Percentiles rank a stretch among this genome's conserved stretches.
phyloP scores from a whole-genome alignment of 768 basidiomycete genomes.

The Lactifluus rugatus region DNA sequence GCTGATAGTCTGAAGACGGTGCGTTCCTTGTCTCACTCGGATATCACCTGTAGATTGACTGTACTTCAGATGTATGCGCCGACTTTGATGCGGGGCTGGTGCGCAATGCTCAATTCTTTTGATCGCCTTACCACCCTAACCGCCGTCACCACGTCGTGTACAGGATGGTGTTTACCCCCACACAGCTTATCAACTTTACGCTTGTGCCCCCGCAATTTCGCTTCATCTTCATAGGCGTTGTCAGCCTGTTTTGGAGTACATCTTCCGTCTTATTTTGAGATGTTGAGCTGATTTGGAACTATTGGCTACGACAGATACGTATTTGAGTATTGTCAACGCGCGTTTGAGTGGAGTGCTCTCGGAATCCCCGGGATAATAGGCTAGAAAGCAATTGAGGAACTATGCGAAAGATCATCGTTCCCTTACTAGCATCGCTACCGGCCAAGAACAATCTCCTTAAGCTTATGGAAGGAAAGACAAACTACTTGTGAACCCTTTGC shows the following conservation, averaged over 20 bases:
- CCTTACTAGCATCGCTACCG: too few species aligned
- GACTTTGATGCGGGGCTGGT: conserved; percentile 73
- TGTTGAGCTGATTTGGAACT: background rate
- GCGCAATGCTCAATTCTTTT: conserved; percentile 15
- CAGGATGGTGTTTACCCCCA: conserved; percentile 63
- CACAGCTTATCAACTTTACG: conserved; percentile 72
- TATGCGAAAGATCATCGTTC: background rate
- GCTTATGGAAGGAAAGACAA: too few species aligned
- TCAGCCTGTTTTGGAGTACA: conserved; percentile 79
- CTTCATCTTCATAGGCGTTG: conserved; percentile 62
- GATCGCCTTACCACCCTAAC: background rate
- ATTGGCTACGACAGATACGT: conserved; percentile 7
- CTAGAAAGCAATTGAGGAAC: background rate
- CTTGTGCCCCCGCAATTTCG: conserved; percentile 69
- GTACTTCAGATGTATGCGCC: conserved; percentile 52
- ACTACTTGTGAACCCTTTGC: too few species aligned
- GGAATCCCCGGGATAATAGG: background rate
- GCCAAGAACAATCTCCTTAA: too few species aligned
- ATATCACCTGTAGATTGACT: background rate
- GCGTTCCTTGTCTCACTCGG: background rate
- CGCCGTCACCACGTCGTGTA: conserved; percentile 20
- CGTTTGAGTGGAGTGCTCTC: background rate
- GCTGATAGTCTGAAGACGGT: conserved; percentile 37
- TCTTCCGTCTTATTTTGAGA: conserved; percentile 11
- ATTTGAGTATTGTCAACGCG: conserved; percentile 11